Conservation (phyloP, 1,139 yeast genomes). For the Candida albicans region DNA sequence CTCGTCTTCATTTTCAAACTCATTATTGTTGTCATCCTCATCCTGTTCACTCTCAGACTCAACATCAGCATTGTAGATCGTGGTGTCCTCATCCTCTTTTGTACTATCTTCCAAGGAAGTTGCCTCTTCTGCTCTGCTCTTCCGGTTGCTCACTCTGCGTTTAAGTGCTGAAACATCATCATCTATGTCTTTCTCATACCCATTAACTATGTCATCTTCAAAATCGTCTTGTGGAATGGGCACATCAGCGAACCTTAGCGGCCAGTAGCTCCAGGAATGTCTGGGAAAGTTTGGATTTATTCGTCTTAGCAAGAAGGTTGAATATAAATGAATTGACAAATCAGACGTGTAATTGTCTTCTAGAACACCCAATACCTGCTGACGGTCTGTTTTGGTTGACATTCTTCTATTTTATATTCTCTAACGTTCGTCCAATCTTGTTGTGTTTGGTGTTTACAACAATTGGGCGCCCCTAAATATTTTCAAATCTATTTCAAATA, state of each 20-base stretch:
- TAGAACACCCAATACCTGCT: constrained; percentile 31
- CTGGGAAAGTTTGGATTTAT: constrained; percentile 41
- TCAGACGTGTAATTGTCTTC: constrained; percentile 49
- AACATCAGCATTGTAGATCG: too few species aligned
- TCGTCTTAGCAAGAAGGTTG: constrained; percentile 40
- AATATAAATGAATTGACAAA: constrained; percentile 53
- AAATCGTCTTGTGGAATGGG: constrained; percentile 36
- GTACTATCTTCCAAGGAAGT: not conserved
- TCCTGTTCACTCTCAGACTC: not conserved
- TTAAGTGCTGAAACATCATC: not conserved
- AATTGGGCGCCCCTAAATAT: too few species aligned
- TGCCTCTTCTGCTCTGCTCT: not conserved
- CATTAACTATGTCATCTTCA: constrained; percentile 22
- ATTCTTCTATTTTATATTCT: too few species aligned
- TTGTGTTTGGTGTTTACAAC: too few species aligned
- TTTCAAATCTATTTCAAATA: too few species aligned
- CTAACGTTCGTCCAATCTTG: too few species aligned
- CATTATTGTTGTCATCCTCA: constrained; percentile 4
- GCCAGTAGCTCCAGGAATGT: constrained; percentile 49
- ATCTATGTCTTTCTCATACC: constrained; percentile 19
- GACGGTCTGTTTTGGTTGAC: constrained; percentile 20
- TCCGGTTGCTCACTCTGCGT: not conserved
- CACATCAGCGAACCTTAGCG: constrained; percentile 29
- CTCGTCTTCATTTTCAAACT: not conserved
- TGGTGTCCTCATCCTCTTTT: not conserved